Evolutionary conservation across 495 filamentous ascomycete species (phyloP).

Genomic region (Stereocaulon alpinum): DNA sequence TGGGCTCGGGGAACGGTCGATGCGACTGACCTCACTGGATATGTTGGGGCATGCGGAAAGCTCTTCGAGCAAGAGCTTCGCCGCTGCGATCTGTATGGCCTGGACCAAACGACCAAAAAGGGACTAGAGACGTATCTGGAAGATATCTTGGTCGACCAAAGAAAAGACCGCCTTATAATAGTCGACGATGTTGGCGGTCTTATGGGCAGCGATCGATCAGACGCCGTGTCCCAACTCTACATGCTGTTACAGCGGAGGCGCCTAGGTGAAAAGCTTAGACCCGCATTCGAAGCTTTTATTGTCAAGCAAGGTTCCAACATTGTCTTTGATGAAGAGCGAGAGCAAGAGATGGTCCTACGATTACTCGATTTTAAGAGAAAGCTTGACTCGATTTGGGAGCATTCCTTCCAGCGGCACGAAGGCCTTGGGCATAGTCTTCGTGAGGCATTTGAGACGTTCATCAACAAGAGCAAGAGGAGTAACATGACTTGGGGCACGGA

Average conservation of each 20-base stretch:
- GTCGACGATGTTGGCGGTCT: constrained; percentile 54
- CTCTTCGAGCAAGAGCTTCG: constrained; percentile 60
- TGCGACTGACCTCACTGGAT: constrained; percentile 50
- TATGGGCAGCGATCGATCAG: constrained; percentile 52
- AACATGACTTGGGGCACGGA: constrained; percentile 59
- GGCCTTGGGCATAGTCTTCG: constrained; percentile 64
- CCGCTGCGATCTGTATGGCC: constrained; percentile 65
- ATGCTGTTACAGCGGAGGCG: constrained; percentile 54
- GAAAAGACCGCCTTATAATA: constrained; percentile 49
- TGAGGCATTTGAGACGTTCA: constrained; percentile 77
- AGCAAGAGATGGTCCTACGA: constrained; percentile 77
- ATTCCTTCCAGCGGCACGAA: constrained; percentile 65
- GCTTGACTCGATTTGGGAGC: constrained; percentile 61
- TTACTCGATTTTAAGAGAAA: constrained; percentile 73
- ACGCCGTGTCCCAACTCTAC: constrained; percentile 66
- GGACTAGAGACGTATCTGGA: constrained; percentile 46
- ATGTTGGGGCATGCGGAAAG: constrained; percentile 53
- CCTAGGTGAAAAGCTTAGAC: constrained; percentile 53
- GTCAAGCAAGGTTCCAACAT: constrained; percentile 63
- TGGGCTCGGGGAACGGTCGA: constrained; percentile 55
- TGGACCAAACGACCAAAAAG: constrained; percentile 72
- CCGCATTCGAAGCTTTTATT: constrained; percentile 71
- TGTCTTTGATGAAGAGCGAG: constrained; percentile 65
- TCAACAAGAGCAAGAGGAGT: constrained; percentile 70
- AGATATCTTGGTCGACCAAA: constrained; percentile 51